Base-by-base conservation (phyloP, 164 flowering plant species). In the Magnolia changhungtana region DNA sequence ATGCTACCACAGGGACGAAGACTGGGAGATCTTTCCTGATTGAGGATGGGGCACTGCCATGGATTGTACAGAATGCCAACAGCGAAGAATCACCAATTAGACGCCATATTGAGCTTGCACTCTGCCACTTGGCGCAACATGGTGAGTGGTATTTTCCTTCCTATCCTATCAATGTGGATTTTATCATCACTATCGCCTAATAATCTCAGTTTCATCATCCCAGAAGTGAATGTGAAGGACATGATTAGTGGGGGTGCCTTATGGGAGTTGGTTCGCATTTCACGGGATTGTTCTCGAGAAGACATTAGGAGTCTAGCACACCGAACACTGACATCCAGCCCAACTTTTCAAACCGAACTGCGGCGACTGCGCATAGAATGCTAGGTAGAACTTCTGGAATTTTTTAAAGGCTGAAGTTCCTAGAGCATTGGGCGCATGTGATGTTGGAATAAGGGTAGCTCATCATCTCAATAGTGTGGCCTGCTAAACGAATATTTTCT, bases 71-170 rank as follows among this genome's bases (percentile, higher is more conserved):
- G 74, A 96, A 94, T 84, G 96, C 98, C 8, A 92, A 90, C 76
- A 92, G 88, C 76, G 99, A 94, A 80, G 95, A 91, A 71, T 90
- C 96, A 4, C 86, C 95, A 72, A 90, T 96, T 68, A 81, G 91
- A 82, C 94, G 96, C 67, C 99, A 96, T 74, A 87, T 92, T 71
- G 99, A 96, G 83, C 97, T 94, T 67, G 97, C 99, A 24, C 96
- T 96, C 74, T 96, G 99, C 83, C 99, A 94, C 83, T 82, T 96
- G 71, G 99, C 97, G 29, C 98, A 96, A 64, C 96, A 91, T 72
- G 99, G 98, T 94, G 77, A 81, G 78, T 68, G 14, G 9, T 1
- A 11, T 51, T 29, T 59, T 20, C 27, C 20, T 29, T 23, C 63
- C 24, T 7, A 45, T n/a, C 8, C 27, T 9, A 11, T 55, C 61